Percentiles rank a stretch among this genome's conserved stretches.
Conservation (phyloP, 2,329 filamentous ascomycete genomes). For the Raffaelea albimanens region DNA sequence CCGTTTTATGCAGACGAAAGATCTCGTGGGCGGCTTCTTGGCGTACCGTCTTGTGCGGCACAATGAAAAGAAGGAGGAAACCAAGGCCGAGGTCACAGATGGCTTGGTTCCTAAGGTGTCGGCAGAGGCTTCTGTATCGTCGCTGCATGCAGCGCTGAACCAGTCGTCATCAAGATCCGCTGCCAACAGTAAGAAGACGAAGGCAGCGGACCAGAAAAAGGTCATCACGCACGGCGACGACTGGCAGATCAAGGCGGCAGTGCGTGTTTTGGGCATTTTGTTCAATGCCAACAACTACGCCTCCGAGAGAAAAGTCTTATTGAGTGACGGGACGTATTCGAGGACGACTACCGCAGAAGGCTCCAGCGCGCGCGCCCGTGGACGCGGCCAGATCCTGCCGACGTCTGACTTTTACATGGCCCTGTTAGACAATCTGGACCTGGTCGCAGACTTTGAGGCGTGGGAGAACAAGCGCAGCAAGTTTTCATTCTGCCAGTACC, state of each 20-base stretch:
- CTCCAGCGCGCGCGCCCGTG: constrained; percentile 31
- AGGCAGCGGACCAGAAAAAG: constrained; percentile 40
- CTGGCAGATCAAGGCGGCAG: constrained; percentile 79
- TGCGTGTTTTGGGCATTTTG: constrained; percentile 68
- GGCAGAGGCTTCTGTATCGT: constrained; percentile 55
- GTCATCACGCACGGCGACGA: constrained; percentile 63
- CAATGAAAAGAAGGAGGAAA: constrained; percentile 54
- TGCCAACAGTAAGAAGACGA: constrained; percentile 41
- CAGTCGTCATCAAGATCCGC: constrained; percentile 18
- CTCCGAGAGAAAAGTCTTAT: too few relatives aligned
- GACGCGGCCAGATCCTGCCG: constrained; percentile 58
- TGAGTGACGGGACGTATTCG: too few relatives aligned
- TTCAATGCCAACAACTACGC: constrained; percentile 68
- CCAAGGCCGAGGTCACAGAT: constrained; percentile 49
- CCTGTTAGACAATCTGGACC: constrained; percentile 75
- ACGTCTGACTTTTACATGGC: constrained; percentile 85
- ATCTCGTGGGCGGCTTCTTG: constrained; percentile 68
- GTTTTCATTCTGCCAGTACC: constrained; percentile 87
- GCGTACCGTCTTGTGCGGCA: constrained; percentile 70
- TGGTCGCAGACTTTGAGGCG: constrained; percentile 75
- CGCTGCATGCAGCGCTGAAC: constrained; percentile 69
- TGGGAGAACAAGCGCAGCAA: constrained; percentile 70
- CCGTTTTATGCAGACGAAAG: constrained; percentile 64
- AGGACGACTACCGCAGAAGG: constrained; percentile 10
- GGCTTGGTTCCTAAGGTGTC: constrained; percentile 67